Conservation (phyloP, 441 rosid species). For the Syzygium malaccense region DNA sequence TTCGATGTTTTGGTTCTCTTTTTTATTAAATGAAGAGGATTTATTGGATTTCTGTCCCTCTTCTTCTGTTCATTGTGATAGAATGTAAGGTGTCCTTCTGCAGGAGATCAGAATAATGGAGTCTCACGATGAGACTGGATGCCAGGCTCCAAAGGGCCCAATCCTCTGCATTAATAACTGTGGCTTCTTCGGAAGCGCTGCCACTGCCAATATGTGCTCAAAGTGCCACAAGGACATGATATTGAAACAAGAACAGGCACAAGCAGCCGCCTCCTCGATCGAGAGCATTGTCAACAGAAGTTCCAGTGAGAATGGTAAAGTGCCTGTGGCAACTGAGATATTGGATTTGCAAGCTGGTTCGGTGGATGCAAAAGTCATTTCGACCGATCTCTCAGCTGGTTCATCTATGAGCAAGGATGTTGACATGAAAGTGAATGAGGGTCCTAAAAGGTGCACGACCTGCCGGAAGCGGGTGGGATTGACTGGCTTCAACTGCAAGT, state of each 20-base stretch:
- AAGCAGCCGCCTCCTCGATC: slow-evolving; percentile 37
- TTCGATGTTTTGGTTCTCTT: neutral
- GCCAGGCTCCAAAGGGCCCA: slow-evolving; percentile 28
- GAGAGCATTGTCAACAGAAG: slow-evolving; percentile 33
- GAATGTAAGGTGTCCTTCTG: neutral
- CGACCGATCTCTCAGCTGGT: neutral
- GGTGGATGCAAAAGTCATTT: slow-evolving; percentile 2
- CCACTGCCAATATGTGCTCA: slow-evolving; percentile 61
- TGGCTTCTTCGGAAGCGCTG: slow-evolving; percentile 55
- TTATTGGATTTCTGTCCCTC: neutral
- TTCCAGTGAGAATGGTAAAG: slow-evolving; percentile 18
- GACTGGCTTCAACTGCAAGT: slow-evolving; percentile 62
- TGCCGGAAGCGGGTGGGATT: slow-evolving; percentile 62
- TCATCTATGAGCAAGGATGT: neutral
- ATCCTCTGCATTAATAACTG: slow-evolving; percentile 25
- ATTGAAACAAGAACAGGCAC: slow-evolving; percentile 41
- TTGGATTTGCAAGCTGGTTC: slow-evolving; percentile 11
- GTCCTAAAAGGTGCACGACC: slow-evolving; percentile 38
- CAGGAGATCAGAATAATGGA: slow-evolving; percentile 30
- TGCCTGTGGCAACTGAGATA: slow-evolving; percentile 9
- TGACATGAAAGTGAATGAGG: slow-evolving; percentile 25
- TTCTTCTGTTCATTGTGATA: neutral
- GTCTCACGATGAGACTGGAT: slow-evolving; percentile 36
- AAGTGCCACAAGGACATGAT: slow-evolving; percentile 50
- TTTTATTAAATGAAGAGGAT: neutral